Percentiles rank a stretch among this genome's conserved stretches.
Evolutionary conservation across 1,139 yeast genomes (phyloP).

Genomic region (Geotrichum phurueaensis): DNA sequence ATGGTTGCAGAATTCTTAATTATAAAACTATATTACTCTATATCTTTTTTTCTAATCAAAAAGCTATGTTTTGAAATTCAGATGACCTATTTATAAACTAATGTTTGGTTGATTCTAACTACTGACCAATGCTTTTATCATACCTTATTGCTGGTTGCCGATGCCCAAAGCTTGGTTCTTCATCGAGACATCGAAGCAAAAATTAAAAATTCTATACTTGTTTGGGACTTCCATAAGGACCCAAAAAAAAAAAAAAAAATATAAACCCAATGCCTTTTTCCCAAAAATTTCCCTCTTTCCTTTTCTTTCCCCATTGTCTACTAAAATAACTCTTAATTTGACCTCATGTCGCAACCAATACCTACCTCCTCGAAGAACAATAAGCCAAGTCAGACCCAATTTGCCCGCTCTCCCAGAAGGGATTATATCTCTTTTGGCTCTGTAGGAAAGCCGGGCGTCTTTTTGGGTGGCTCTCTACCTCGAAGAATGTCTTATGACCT

Average conservation of each 20-base stretch:
- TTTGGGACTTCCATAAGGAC: neutral
- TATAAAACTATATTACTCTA: too few relatives aligned
- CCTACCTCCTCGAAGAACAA: constrained; percentile 2
- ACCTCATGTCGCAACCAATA: constrained; percentile 2
- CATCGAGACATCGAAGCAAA: too few relatives aligned
- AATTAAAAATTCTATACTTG: too few relatives aligned
- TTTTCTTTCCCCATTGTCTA: neutral
- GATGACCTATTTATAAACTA: too few relatives aligned
- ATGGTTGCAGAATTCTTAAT: too few relatives aligned
- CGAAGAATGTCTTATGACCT: constrained; percentile 11
- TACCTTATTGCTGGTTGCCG: too few relatives aligned
- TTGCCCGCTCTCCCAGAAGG: constrained; percentile 17
- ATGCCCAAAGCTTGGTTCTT: too few relatives aligned
- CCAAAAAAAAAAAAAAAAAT: neutral
- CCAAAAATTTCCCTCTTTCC: neutral
- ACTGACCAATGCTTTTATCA: too few relatives aligned
- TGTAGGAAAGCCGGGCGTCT: constrained; percentile 19
- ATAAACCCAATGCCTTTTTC: neutral
- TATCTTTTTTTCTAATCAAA: too few relatives aligned
- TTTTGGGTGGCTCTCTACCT: constrained; percentile 8
- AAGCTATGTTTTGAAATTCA: too few relatives aligned
- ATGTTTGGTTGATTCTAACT: too few relatives aligned
- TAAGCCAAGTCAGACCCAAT: constrained; percentile 1
- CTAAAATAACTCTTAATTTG: neutral
- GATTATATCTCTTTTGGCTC: constrained; percentile 19